A percentile compares a stretch with the other conserved stretches of the same genome.
These are phyloP conservation scores for Pterocarpus macrocarpus DNA, from an alignment of 306 rosid genomes.

Conservation along the genomic window DNA sequence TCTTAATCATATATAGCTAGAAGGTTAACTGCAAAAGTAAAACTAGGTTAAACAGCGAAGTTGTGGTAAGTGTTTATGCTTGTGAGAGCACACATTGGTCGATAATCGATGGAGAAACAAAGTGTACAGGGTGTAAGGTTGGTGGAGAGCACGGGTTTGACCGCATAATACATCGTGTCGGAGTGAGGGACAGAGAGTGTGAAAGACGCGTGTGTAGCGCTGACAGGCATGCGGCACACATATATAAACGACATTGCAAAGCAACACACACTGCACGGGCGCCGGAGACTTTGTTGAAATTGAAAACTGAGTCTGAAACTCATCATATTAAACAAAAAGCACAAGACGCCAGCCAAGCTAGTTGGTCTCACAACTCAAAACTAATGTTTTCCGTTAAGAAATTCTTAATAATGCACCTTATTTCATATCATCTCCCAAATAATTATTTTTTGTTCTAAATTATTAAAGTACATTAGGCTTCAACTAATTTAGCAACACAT, in stretches of 20 bases:
- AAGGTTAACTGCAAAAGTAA: too few relatives aligned
- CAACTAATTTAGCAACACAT: too few relatives aligned
- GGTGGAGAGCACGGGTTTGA: constrained; percentile 35
- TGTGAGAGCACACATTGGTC: not conserved
- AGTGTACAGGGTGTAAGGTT: not conserved
- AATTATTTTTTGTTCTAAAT: too few relatives aligned
- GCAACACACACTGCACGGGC: constrained; percentile 44
- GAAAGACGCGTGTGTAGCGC: constrained; percentile 52
- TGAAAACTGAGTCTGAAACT: too few relatives aligned
- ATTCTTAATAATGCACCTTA: too few relatives aligned
- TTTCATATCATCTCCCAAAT: too few relatives aligned
- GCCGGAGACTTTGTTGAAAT: constrained; percentile 56
- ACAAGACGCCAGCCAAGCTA: constrained; percentile 7
- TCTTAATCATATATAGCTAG: too few relatives aligned
- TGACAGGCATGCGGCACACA: constrained; percentile 54
- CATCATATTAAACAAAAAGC: not conserved
- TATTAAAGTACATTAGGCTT: too few relatives aligned
- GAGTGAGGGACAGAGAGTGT: not conserved
- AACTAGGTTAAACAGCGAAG: too few relatives aligned
- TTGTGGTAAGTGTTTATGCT: too few relatives aligned
- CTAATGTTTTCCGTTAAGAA: too few relatives aligned
- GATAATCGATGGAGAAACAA: not conserved
- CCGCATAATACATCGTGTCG: constrained; percentile 33
- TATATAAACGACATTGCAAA: not conserved
- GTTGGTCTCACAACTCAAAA: not conserved